phyloP scores from a whole-genome alignment of 768 basidiomycete genomes.

The Leccinum longicurvipes region DNA sequence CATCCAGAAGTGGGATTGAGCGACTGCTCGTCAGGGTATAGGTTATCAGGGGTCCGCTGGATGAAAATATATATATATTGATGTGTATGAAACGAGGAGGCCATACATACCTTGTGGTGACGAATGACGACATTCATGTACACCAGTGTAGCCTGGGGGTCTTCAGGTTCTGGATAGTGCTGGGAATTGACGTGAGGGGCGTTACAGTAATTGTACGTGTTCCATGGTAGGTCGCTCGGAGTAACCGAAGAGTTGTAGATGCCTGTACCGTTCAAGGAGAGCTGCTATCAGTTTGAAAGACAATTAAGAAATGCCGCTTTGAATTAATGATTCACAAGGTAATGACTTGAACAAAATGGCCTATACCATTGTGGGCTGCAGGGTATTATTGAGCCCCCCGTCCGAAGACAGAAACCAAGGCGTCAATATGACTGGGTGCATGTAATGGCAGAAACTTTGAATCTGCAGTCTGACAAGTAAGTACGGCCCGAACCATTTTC shows the following conservation, averaged over 20 bases:
- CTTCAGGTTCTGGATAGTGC: conserved; percentile 35
- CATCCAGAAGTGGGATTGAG: conserved; percentile 39
- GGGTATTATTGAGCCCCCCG: not conserved
- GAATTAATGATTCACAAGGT: not conserved
- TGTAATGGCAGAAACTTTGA: too few relatives aligned
- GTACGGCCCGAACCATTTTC: not conserved
- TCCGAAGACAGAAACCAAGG: not conserved
- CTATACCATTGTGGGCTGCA: conserved; percentile 10
- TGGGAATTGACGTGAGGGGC: conserved; percentile 43
- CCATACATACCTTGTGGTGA: conserved; percentile 46
- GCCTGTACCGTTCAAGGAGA: conserved; percentile 22
- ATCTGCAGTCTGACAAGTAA: too few relatives aligned
- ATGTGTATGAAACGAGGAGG: not conserved
- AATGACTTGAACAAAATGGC: not conserved
- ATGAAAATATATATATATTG: not conserved
- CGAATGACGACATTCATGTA: conserved; percentile 43
- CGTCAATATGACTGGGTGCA: not conserved
- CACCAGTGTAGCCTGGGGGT: conserved; percentile 31
- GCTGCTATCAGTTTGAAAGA: conserved; percentile 4
- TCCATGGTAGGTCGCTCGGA: conserved; percentile 40
- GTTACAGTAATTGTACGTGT: conserved; percentile 55
- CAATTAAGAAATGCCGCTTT: not conserved
- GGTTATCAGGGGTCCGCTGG: conserved; percentile 48
- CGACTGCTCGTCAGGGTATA: conserved; percentile 41
- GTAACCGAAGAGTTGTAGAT: conserved; percentile 46